Evolutionary conservation across 2,329 filamentous ascomycete species (phyloP).

Genomic region (Teratosphaeria pseudoeucalypti): DNA sequence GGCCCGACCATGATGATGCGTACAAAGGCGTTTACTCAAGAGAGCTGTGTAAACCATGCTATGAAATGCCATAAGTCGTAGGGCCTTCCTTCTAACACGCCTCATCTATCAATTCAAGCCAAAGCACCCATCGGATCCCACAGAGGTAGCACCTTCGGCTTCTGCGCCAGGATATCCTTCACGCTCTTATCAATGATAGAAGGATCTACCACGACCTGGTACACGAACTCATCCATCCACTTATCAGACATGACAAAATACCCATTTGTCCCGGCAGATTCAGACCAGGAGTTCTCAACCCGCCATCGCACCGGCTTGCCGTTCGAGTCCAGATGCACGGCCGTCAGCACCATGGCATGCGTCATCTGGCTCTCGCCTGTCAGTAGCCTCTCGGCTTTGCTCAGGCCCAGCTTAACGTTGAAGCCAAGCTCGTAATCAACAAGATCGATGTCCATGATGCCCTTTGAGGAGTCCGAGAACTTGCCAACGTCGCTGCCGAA

Average conservation of each 20-base stretch:
- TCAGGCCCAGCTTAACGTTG: constrained; percentile 61
- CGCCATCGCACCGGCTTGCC: constrained; percentile 66
- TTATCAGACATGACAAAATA: constrained; percentile 84
- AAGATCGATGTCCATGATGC: constrained; percentile 71
- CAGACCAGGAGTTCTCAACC: constrained; percentile 80
- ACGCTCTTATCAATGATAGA: constrained; percentile 50
- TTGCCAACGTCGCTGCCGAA: constrained; percentile 85
- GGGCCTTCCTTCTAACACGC: background rate
- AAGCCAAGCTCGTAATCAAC: constrained; percentile 73
- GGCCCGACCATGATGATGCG: background rate
- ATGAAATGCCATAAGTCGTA: background rate
- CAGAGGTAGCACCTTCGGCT: constrained; percentile 57
- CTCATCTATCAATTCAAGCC: constrained; percentile 13
- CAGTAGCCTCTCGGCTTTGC: constrained; percentile 62
- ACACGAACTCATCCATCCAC: constrained; percentile 58
- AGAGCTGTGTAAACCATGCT: background rate
- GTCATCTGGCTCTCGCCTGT: constrained; percentile 77
- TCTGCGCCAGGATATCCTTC: constrained; percentile 57
- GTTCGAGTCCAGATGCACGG: constrained; percentile 62
- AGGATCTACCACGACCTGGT: constrained; percentile 76
- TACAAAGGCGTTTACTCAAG: background rate
- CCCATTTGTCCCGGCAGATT: constrained; percentile 57
- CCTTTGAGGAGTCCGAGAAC: constrained; percentile 55
- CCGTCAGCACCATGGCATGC: constrained; percentile 85
- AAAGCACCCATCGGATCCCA: constrained; percentile 33